Base-by-base conservation (phyloP, 2,329 filamentous ascomycete species). In the Fusarium tjaetaba region DNA sequence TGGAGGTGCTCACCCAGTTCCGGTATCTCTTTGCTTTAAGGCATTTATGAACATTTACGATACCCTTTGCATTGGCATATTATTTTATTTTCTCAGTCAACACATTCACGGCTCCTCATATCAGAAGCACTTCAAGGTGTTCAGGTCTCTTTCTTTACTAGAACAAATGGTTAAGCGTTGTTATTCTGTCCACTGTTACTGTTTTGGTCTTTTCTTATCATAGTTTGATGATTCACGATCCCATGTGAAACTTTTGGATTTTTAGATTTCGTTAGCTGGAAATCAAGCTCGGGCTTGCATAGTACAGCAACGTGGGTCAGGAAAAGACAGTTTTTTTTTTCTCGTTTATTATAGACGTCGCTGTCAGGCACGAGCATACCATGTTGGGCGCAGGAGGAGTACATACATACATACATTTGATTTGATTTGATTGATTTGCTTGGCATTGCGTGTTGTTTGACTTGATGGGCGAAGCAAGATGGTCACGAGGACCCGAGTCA, bases 91-190 rank as follows among this genome's bases (percentile, higher is more conserved):
- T 32, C 55, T 45, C 36, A 14, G 51, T 28, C 30, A 70, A 61
- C 39, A 42, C 49, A 18, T 32, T 49, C 36, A 45, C 42, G 22
- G 48, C 45, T 57, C 41, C 48, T 56, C 36, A 45, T 16, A 41
- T 46, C 36, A 61, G 62, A 53, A 58, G 67, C 73, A 70, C 75
- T 76, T 62, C 28, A 43, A 75, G 73, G 75, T 76, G 75, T 74
- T 76, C 4, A 22, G 62, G 62, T 60, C 42, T 51, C n/a, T 52
- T 49, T 51, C 18, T 34, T 55, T 38, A 53, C 46, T 60, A 65
- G 32, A 71, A 64, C 45, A 61, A 46, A 61, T 38, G 70, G 46
- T 51, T 58, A 45, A 52, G 32, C 43, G 36, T 55, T 65, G 22
- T 60, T 63, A 55, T 56, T 57, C 5, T 57, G 34, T 42, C 60